Percentiles rank a stretch among this genome's conserved stretches.
Conservation (phyloP, 495 filamentous ascomycete species). For the Annulohypoxylon moriforme region DNA sequence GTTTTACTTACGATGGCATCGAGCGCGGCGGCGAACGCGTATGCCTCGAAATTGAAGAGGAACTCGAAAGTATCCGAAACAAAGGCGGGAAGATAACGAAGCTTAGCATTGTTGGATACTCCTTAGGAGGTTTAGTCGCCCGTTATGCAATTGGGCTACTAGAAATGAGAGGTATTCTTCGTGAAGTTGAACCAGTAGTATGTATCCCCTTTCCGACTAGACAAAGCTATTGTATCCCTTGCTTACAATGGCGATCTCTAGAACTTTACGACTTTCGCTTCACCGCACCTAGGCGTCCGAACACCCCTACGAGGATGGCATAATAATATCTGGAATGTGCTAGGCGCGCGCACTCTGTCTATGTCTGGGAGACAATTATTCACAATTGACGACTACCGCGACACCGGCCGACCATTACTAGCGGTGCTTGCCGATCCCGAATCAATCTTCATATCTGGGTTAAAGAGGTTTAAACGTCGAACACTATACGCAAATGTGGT, state of each 20-base stretch:
- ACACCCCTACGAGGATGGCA: constrained; percentile 75
- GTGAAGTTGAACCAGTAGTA: constrained; percentile 81
- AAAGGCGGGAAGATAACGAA: constrained; percentile 79
- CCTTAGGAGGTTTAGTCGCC: constrained; percentile 85
- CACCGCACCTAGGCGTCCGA: constrained; percentile 88
- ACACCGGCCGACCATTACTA: constrained; percentile 81
- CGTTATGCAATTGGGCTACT: constrained; percentile 90
- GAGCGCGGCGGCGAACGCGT: constrained; percentile 91
- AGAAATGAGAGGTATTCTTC: constrained; percentile 80
- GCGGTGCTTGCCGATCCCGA: constrained; percentile 83
- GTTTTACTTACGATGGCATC: constrained; percentile 93
- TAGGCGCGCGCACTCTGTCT: constrained; percentile 81
- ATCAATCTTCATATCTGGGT: constrained; percentile 85
- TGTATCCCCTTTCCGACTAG: constrained; percentile 24
- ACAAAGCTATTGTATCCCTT: background rate
- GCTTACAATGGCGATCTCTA: constrained; percentile 48
- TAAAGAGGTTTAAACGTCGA: constrained; percentile 77
- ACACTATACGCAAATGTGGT: constrained; percentile 84
- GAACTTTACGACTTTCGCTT: constrained; percentile 95
- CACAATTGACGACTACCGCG: constrained; percentile 83
- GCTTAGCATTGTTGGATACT: constrained; percentile 90
- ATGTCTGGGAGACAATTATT: constrained; percentile 89
- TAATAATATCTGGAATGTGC: constrained; percentile 78
- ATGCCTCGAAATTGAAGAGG: constrained; percentile 86
- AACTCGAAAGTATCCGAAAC: constrained; percentile 70